Base-by-base conservation (phyloP, 495 filamentous ascomycete genomes). In the Penicillium psychrofluorescens region DNA sequence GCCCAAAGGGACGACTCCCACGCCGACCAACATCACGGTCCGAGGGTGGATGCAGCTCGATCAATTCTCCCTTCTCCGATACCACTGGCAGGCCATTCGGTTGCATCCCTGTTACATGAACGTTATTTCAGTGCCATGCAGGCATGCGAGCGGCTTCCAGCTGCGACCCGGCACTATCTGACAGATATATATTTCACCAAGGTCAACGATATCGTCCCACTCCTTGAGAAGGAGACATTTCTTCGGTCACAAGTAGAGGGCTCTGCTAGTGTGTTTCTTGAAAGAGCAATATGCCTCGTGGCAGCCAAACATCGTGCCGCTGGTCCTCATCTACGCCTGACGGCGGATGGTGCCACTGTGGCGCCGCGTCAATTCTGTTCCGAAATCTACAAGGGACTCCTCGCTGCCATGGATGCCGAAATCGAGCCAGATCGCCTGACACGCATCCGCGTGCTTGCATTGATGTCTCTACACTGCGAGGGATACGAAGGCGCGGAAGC, bases 381-480 rank as follows among this genome's bases (percentile, higher is more conserved):
- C 11, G 49, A 65, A 22, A 30, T 75, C 40, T 66, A 71, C 46
- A 59, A 48, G 10, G 63, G 62, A 8, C 64, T 74, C 11, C 53
- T 56, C 6, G 53, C 56, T 13, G 62, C 68, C 7, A 58, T 75
- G 48, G 58, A 67, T 28, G 59, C 61, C 27, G 63, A 55, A 6
- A 43, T 72, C n/a, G 71, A 73, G 35, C 42, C 53, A 2, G 68
- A 73, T 38, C 61, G 71, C 8, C 44, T 71, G 29, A 71, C 61
- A 8, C 56, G 71, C n/a, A 69, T 74, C 13, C 66, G 67, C n/a
- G 45, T 68, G 12, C 51, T 72, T 35, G 66, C 68, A 9, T 41
- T 75, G 22, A 64, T 75, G 51, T 71, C 72, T 4, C 43, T 75
- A 7, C 69, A 73, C 37, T 66, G 59, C 35, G 69, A 73, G 36